Conservation (phyloP, 352 stramenopile genomes). For the Phytopythium delawarense region DNA sequence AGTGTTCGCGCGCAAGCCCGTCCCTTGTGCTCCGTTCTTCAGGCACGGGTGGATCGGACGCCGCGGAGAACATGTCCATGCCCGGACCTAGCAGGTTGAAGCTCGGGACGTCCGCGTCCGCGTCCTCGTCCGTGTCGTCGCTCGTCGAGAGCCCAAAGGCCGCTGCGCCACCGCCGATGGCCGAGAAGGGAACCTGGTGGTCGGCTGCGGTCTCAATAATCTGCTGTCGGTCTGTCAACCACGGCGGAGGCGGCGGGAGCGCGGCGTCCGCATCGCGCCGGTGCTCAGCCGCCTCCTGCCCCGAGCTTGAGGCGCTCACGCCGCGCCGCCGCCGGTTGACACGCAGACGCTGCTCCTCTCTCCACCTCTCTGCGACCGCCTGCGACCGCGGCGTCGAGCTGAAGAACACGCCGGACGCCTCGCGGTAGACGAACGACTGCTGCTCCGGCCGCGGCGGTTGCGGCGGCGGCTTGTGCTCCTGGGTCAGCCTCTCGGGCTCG, state of each 20-base stretch:
- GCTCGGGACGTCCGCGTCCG: constrained; percentile 36
- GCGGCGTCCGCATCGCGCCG: background rate
- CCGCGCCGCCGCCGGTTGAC: constrained; percentile 26
- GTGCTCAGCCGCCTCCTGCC: background rate
- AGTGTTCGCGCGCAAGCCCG: background rate
- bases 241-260: background rate
- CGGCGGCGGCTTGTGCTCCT: background rate
- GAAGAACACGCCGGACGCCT: constrained; percentile 40
- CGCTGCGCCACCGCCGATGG: background rate
- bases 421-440: constrained; percentile 12
- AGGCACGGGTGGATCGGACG: background rate
- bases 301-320: background rate
- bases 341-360: constrained; percentile 24
- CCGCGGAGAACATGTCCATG: constrained; percentile 15
- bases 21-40: background rate
- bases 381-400: constrained; percentile 12
- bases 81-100: constrained; percentile 41
- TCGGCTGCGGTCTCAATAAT: background rate
- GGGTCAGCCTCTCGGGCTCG: background rate
- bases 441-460: background rate
- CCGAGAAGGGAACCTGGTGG: background rate
- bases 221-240: background rate
- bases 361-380: constrained; percentile 13
- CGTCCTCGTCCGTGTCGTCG: constrained; percentile 12
- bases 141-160: background rate